Percentiles rank a stretch among this genome's conserved stretches.
phyloP scores from a whole-genome alignment of 495 filamentous ascomycete genomes.

The Neurospora sp. region DNA sequence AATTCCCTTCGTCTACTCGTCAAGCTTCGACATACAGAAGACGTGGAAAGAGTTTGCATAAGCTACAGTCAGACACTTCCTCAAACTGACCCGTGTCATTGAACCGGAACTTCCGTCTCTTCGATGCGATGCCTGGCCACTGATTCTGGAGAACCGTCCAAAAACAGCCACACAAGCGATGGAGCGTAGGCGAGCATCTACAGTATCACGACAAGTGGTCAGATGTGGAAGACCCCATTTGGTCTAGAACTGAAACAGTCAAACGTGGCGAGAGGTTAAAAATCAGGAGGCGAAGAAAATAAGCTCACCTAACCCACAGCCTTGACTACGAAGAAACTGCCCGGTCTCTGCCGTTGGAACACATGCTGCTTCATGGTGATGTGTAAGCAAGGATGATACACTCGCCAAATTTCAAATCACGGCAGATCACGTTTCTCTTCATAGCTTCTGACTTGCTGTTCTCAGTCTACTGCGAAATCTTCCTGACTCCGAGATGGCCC shows the following conservation, averaged over 20 bases:
- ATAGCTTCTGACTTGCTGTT: not conserved
- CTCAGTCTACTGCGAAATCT: not conserved
- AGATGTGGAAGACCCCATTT: not conserved
- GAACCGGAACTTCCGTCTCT: not conserved
- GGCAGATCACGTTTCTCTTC: not conserved
- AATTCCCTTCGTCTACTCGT: not conserved
- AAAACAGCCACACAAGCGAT: not conserved
- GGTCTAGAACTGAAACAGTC: not conserved
- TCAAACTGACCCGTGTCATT: not conserved
- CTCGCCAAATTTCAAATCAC: not conserved
- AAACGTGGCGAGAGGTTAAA: not conserved
- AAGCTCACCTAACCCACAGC: not conserved
- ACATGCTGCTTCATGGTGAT: not conserved
- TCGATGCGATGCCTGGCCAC: not conserved
- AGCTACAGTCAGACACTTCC: not conserved
- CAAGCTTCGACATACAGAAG: not conserved
- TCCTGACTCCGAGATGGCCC: not conserved
- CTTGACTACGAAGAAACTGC: not conserved
- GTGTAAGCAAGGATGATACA: not conserved
- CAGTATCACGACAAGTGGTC: not conserved
- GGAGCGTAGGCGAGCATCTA: not conserved
- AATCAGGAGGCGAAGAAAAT: not conserved
- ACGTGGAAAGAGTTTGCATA: not conserved
- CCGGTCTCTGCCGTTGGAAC: not conserved
- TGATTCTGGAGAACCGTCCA: not conserved